Evolutionary conservation across 768 basidiomycete species (phyloP).

Genomic region (Leccinum aurantiacum): DNA sequence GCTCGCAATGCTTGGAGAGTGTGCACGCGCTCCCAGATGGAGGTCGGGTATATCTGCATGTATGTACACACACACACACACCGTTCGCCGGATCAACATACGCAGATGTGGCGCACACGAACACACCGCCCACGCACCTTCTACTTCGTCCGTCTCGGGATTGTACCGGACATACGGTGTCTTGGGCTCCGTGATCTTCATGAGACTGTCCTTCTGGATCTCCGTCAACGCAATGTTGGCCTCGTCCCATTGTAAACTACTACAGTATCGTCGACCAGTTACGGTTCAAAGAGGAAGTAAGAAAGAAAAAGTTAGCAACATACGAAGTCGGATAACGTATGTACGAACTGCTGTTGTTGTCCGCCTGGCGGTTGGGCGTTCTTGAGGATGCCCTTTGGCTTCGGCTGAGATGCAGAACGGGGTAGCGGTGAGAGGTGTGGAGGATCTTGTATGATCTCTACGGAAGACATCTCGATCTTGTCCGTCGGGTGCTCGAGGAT

Average conservation of each 20-base stretch:
- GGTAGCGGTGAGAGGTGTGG: conserved; percentile 48
- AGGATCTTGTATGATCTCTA: conserved; percentile 40
- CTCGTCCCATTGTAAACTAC: conserved; percentile 92
- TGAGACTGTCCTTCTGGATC: conserved; percentile 90
- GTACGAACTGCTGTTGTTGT: conserved; percentile 51
- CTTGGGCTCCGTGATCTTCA: conserved; percentile 99
- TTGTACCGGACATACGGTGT: conserved; percentile 94
- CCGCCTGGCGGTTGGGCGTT: conserved; percentile 51
- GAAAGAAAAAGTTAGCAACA: neutral
- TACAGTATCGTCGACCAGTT: conserved; percentile 13
- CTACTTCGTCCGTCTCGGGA: conserved; percentile 78
- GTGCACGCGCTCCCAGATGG: conserved; percentile 45
- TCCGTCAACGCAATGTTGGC: conserved; percentile 91
- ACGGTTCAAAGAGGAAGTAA: neutral
- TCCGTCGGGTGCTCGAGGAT: neutral
- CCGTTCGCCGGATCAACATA: neutral
- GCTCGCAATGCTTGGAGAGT: conserved; percentile 40
- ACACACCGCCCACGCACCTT: conserved; percentile 51
- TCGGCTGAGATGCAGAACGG: conserved; percentile 65
- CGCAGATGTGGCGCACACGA: neutral
- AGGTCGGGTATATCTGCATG: conserved; percentile 81
- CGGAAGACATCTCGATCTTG: conserved; percentile 23
- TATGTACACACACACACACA: too few species aligned
- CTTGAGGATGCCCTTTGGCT: conserved; percentile 89
- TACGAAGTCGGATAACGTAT: neutral